Conservation (phyloP, 2,329 filamentous ascomycete genomes). For the Elsinoe batatas region DNA sequence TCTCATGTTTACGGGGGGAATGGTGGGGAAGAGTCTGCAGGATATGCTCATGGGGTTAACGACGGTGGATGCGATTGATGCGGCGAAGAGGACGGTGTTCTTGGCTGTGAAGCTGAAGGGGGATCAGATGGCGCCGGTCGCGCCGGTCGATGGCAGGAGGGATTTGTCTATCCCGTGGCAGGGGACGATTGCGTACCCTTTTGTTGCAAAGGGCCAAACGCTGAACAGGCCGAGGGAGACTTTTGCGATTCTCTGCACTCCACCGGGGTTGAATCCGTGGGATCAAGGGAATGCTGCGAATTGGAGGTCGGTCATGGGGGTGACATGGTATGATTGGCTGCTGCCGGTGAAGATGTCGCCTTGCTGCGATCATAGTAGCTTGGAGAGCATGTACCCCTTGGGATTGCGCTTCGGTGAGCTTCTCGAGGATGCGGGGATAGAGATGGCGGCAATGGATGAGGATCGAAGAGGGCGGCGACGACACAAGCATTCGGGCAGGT, state of each 20-base stretch:
- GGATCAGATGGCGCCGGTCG: conserved; percentile 18
- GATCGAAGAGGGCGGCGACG: background rate
- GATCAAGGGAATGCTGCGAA: conserved; percentile 62
- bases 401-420: conserved; percentile 27
- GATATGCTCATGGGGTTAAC: conserved; percentile 66
- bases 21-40: conserved; percentile 63
- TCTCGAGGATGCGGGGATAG: conserved; percentile 22
- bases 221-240: conserved; percentile 40
- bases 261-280: conserved; percentile 75
- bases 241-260: conserved; percentile 70
- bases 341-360: conserved; percentile 67
- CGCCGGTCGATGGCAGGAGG: background rate
- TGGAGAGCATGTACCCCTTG: conserved; percentile 26
- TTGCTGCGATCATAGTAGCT: conserved; percentile 50
- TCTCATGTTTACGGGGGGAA: conserved; percentile 66
- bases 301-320: conserved; percentile 71
- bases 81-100: conserved; percentile 53
- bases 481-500: background rate
- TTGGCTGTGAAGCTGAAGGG: conserved; percentile 62
- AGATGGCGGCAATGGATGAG: background rate
- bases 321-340: conserved; percentile 63
- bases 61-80: conserved; percentile 68
- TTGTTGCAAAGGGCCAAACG: conserved; percentile 28
- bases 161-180: conserved; percentile 20
- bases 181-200: conserved; percentile 50